Conservation (phyloP, 768 basidiomycete species). For the Peribolospora kevripleyi region DNA sequence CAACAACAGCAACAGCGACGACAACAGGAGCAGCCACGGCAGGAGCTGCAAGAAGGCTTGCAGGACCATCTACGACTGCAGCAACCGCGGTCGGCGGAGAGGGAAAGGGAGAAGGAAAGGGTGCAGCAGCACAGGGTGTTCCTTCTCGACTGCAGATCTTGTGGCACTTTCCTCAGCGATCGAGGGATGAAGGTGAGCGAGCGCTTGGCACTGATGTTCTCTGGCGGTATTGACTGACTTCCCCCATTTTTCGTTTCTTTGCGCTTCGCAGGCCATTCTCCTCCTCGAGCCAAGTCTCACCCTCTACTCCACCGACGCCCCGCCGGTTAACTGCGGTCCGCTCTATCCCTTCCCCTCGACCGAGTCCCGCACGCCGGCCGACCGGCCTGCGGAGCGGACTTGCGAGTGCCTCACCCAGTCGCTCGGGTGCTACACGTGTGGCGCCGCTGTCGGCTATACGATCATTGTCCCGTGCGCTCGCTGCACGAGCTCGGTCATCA, state of each 20-base stretch:
- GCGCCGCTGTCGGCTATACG: constrained; percentile 39
- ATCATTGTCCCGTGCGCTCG: constrained; percentile 30
- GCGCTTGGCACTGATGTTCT: no score
- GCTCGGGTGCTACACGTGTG: constrained; percentile 57
- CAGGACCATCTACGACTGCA: neutral
- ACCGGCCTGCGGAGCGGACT: constrained; percentile 26
- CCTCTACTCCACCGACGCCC: constrained; percentile 58
- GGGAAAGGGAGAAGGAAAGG: no score
- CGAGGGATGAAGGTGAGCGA: constrained; percentile 53
- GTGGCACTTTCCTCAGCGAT: constrained; percentile 51
- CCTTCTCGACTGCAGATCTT: constrained; percentile 52
- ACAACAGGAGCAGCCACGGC: neutral
- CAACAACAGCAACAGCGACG: no score
- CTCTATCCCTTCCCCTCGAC: constrained; percentile 18
- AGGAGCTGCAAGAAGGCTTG: neutral
- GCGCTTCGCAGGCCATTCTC: constrained; percentile 41
- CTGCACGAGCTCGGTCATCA: constrained; percentile 41
- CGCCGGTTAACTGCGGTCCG: constrained; percentile 31
- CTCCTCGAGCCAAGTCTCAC: constrained; percentile 55
- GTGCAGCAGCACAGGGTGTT: constrained; percentile 28
- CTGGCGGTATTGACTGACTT: neutral
- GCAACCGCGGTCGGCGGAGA: no score
- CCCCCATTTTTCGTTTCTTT: neutral
- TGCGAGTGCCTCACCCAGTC: constrained; percentile 70
- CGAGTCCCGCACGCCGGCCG: constrained; percentile 16